Evolutionary conservation across 1,284 basidiomycete species (phyloP).

Genomic region (Exobasidium cylindrosporum): DNA sequence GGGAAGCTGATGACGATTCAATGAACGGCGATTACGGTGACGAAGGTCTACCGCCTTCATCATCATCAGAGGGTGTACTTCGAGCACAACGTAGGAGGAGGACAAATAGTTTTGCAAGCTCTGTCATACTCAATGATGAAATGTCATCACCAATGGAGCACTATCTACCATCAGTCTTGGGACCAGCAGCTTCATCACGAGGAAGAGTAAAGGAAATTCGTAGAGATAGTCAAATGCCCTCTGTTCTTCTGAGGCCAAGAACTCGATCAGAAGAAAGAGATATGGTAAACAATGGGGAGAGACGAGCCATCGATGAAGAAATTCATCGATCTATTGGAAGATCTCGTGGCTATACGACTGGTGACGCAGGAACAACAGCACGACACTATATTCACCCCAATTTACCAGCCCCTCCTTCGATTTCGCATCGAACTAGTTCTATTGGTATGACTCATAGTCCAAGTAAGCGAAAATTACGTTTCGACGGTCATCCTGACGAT

Average conservation of each 20-base stretch:
- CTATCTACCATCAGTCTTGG: not conserved
- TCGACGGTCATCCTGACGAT: slow-evolving; percentile 4
- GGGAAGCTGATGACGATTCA: slow-evolving; percentile 1
- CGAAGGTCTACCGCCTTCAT: not conserved
- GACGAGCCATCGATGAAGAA: not conserved
- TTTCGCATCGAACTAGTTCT: too few relatives aligned
- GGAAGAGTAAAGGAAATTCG: not conserved
- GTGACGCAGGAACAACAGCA: not conserved
- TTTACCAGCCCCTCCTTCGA: not conserved
- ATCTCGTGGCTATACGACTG: slow-evolving; percentile 1
- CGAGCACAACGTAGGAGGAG: not conserved
- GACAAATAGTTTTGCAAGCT: slow-evolving; percentile 8
- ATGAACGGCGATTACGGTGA: not conserved
- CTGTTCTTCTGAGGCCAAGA: not conserved
- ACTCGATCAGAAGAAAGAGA: not conserved
- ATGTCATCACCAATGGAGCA: not conserved
- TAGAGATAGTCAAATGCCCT: not conserved
- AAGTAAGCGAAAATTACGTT: slow-evolving; percentile 8
- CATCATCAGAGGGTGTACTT: not conserved
- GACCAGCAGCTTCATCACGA: not conserved
- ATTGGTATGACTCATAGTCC: too few relatives aligned
- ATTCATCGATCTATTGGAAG: not conserved
- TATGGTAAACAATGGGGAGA: not conserved
- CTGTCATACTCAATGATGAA: not conserved
- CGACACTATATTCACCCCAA: not conserved